Evolutionary conservation across 1,139 yeast genomes (phyloP), one percentile per base, ranked within the genome.

Genomic region (Pneumocystis jirovecii): DNA sequence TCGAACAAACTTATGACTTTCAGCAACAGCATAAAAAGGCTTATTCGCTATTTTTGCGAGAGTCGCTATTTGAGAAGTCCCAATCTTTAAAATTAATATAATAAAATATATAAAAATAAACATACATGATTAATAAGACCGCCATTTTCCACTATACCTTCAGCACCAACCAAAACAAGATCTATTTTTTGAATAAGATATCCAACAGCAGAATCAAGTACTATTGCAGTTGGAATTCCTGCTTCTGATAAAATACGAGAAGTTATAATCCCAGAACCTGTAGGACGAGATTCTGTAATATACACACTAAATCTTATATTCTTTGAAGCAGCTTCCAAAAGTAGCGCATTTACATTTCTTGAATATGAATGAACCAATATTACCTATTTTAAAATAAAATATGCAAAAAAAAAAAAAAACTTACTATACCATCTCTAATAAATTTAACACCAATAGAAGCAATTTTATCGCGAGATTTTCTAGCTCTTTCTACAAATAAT

Each of bases 81-180:
- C 99, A 69, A 95, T 87, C 73, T 91, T 61, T 6, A 19, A 37
- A 37, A 25, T 25, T 21, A 61, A 65, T 7, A 21, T 31, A 34
- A 31, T 40, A 3, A 40, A 1, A 25, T 10, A 64, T n/a, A 39
- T 12, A 25, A 29, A 25, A 31, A 29, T 12, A 12, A 25, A 42
- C 68, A 21, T 61, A 68, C 69, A 45, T 70, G 95, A 75, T 93
- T 93, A 71, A 93, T 91, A 65, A 95, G 90, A 56, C 99, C 99
- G 66, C 99, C 99, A 74, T 95, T 87, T 78, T 93, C 99, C 1
- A 96, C 96, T 4, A 93, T 98, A 69, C 99, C 99, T 76, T 93
- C 98, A 1, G 98, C 98, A 66, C 99, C 99, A 69, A 93, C 95
- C 70, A 95, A 82, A 8, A 95, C 87, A 76, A 93, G 91, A 77